phyloP scores from a whole-genome alignment of 2,329 filamentous ascomycete genomes.

The Mariannaea sp. region DNA sequence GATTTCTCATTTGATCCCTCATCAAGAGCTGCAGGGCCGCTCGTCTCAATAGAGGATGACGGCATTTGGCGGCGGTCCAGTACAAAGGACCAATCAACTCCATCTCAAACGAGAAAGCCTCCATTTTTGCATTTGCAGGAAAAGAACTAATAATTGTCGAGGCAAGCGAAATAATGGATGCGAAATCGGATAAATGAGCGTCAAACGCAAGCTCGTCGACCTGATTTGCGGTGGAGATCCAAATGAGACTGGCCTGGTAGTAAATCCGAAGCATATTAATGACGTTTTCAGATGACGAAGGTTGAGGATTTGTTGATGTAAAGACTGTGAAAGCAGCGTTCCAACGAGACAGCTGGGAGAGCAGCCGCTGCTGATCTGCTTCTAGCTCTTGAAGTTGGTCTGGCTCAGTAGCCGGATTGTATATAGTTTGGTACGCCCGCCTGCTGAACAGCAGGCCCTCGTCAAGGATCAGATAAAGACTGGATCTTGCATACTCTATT shows the following conservation, averaged over 20 bases:
- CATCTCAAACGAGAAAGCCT: conserved; percentile 49
- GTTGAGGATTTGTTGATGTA: conserved; percentile 31
- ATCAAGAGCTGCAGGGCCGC: conserved; percentile 45
- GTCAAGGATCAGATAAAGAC: conserved; percentile 48
- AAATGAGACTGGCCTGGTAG: conserved; percentile 43
- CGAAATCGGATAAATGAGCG: conserved; percentile 42
- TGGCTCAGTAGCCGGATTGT: conserved; percentile 31
- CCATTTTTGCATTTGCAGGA: conserved; percentile 16
- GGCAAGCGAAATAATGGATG: conserved; percentile 44
- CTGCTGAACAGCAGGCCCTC: conserved; percentile 46
- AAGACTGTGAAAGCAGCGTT: conserved; percentile 40
- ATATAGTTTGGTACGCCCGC: conserved; percentile 34
- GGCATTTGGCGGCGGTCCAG: conserved; percentile 47
- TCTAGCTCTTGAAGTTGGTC: conserved; percentile 37
- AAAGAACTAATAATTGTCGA: conserved; percentile 35
- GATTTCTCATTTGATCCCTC: conserved; percentile 38
- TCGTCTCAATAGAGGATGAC: conserved; percentile 48
- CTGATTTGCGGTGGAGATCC: conserved; percentile 40
- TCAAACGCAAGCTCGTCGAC: conserved; percentile 44
- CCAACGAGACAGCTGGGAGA: conserved; percentile 40
- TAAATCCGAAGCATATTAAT: conserved; percentile 45
- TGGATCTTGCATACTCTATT: conserved; percentile 38
- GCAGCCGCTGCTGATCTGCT: conserved; percentile 41
- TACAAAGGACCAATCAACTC: conserved; percentile 50
- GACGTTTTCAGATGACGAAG: conserved; percentile 15